Evolutionary conservation across 2,329 filamentous ascomycete species (phyloP), one percentile per base, ranked within the genome.

Genomic region (Ophiostoma pallidulum): DNA sequence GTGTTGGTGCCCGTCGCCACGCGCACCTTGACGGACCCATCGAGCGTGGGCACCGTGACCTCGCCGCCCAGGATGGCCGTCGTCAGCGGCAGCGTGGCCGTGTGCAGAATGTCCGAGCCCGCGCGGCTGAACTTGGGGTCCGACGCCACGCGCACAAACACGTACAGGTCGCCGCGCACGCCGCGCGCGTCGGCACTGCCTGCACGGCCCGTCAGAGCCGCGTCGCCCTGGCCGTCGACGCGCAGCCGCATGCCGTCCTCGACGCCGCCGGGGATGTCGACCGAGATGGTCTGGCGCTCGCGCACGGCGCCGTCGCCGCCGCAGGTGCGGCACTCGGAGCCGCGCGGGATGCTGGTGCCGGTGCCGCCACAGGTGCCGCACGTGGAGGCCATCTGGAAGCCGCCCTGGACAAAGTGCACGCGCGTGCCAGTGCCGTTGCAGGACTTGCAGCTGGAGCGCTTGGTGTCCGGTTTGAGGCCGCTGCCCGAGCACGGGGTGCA

Each of bases 221-320:
- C 83, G 60, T 98, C 91, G 55, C 92, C 92, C 60, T 94, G 89
- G 22, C 86, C 86, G 50, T 82, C 79, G 24, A 98, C 78, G 45
- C 87, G 78, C 58, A 98, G 69, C 49, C 88, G 80, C 91, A 97
- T 97, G 47, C 91, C 90, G 63, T 98, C 91, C 63, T 97, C 92
- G 28, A 98, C 89, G 54, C 92, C 92, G 19, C 86, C 89, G 1
- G 92, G 92, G 39, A 98, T 96, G 58, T 97, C 90, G 37, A 98
- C 77, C 24, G 78, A 84, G 42, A 98, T 81, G 0, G 85, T 87
- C 69, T 86, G 88, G 52, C 81, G 76, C 59, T 95, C 87, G 57
- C 88, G 77, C 31, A 88, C 77, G 14, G 94, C 90, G 39, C 92
- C 92, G 47, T 88, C 80, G 32, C 92, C 92, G 51, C 73, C 69